Evolutionary conservation across 495 filamentous ascomycete genomes (phyloP).

Genomic region (Beverwykella pulmonaria): DNA sequence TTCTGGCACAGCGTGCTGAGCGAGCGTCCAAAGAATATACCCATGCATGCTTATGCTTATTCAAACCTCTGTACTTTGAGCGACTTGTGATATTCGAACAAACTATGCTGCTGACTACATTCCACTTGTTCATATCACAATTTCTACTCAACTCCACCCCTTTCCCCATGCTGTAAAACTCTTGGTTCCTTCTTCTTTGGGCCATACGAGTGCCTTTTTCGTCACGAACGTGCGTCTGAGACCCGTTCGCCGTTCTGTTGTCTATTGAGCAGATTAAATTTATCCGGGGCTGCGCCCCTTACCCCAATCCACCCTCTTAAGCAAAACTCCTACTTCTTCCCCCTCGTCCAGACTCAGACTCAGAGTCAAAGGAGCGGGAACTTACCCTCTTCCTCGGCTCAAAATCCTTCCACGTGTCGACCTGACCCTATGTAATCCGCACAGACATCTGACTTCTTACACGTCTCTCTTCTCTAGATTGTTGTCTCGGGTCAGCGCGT

Average conservation of each 20-base stretch:
- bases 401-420: no score
- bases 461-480: no score
- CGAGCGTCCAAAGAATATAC: neutral
- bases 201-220: neutral
- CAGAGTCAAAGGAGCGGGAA: no score
- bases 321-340: neutral
- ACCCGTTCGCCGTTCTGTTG: neutral
- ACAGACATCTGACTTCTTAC: no score
- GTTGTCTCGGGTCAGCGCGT: no score
- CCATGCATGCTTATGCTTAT: neutral
- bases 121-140: neutral
- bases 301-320: neutral
- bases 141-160: neutral
- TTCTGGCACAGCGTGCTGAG: neutral
- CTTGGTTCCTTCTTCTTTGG: neutral
- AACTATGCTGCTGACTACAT: no score
- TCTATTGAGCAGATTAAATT: neutral
- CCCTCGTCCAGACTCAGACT: no score
- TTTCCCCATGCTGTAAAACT: neutral
- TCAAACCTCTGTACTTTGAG: neutral
- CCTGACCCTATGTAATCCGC: no score
- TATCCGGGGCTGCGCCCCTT: neutral
- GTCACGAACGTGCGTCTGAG: neutral
- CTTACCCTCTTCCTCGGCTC: no score
- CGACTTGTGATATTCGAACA: no score